Percentiles rank a stretch among this genome's conserved stretches.
Conservation (phyloP, 345 rosid species). For the Brassica cretica region DNA sequence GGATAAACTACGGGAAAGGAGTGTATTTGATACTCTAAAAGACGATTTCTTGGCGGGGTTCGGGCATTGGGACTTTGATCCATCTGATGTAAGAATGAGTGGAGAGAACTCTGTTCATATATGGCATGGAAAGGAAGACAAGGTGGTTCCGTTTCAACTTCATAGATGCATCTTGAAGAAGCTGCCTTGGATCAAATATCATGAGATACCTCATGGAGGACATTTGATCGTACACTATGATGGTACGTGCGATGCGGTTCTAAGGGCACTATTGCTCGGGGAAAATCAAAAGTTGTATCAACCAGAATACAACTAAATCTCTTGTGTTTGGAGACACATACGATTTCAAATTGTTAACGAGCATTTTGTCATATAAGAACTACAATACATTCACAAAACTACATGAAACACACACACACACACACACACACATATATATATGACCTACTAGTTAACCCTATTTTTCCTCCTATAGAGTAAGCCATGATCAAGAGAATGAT, state of each 20-base stretch:
- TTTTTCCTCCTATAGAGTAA: background rate
- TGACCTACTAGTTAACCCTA: background rate
- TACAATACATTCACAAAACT: background rate
- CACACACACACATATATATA: too few species aligned
- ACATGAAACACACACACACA: background rate
- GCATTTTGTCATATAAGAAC: background rate
- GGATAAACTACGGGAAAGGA: conserved; percentile 52
- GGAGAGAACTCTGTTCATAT: conserved; percentile 55
- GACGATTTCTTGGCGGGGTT: conserved; percentile 57
- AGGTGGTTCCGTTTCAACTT: conserved; percentile 72
- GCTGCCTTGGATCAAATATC: conserved; percentile 76
- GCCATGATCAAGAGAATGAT: background rate
- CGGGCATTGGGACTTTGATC: conserved; percentile 83
- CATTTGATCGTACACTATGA: conserved; percentile 73
- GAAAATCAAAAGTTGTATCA: conserved; percentile 41
- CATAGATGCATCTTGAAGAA: conserved; percentile 55
- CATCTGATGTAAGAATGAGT: conserved; percentile 42
- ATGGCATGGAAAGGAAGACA: conserved; percentile 85
- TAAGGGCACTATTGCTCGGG: conserved; percentile 56
- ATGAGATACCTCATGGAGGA: conserved; percentile 76
- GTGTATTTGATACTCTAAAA: conserved; percentile 57
- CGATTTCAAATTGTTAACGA: background rate
- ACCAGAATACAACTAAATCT: background rate
- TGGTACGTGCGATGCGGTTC: conserved; percentile 60
- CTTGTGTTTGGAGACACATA: background rate